Conservation (phyloP, 2,329 filamentous ascomycete genomes). For the Knoxdaviesia capensis region DNA sequence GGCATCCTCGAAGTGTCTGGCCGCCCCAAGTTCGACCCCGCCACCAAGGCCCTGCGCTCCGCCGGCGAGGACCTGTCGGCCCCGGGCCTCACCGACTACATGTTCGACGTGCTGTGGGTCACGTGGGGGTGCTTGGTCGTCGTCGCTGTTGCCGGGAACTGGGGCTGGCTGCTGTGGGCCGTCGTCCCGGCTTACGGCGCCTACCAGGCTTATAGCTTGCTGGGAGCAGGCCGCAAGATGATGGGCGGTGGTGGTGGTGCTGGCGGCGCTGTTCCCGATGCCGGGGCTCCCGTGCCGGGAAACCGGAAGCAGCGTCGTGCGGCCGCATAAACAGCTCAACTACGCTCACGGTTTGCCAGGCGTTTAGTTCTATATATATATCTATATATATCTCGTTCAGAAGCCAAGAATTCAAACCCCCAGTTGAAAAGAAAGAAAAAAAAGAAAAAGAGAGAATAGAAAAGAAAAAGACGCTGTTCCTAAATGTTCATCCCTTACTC, state of each 20-base stretch:
- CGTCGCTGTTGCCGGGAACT: slow-evolving; percentile 65
- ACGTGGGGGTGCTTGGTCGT: slow-evolving; percentile 61
- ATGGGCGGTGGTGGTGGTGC: slow-evolving; percentile 14
- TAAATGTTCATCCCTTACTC: too few relatives aligned
- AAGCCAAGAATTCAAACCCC: too few relatives aligned
- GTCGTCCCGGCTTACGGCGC: slow-evolving; percentile 33
- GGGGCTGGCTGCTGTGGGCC: slow-evolving; percentile 39
- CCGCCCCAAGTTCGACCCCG: slow-evolving; percentile 51
- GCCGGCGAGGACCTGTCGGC: slow-evolving; percentile 78
- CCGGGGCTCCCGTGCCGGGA: slow-evolving; percentile 10
- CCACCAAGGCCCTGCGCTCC: slow-evolving; percentile 45
- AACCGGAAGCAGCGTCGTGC: slow-evolving; percentile 35
- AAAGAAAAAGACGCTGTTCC: too few relatives aligned
- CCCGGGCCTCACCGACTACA: slow-evolving; percentile 81
- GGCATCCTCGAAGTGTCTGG: slow-evolving; percentile 71
- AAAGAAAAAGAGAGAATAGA: neutral
- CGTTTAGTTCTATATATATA: neutral
- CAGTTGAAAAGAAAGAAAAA: neutral
- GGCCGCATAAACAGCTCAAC: slow-evolving; percentile 10
- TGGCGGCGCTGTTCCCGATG: slow-evolving; percentile 8
- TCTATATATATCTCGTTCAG: too few relatives aligned
- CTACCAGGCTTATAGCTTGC: slow-evolving; percentile 31
- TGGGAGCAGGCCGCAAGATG: slow-evolving; percentile 32
- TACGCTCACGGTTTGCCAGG: neutral
- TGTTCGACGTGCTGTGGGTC: slow-evolving; percentile 95